Base-by-base conservation (phyloP, 2,329 filamentous ascomycete genomes). In the Lachnellula cervina region DNA sequence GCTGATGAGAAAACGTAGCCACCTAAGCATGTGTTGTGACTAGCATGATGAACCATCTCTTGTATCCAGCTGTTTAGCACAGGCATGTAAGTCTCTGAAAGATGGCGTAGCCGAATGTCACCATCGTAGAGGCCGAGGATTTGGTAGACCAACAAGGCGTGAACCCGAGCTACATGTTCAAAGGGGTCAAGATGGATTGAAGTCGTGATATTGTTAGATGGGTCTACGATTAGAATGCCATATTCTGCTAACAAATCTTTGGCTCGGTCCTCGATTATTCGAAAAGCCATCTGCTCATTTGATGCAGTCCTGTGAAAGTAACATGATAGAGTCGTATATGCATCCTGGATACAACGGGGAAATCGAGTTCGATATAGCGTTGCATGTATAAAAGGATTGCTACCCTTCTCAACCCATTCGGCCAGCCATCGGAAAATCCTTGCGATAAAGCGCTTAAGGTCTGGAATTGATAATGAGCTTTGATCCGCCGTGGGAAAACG, bases 311-410 rank as follows among this genome's bases (percentile, higher is more conserved):
- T 67, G 44, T 61, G 48, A 0, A 58, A 21, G 51, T 70, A 70
- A 5, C 61, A 59, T 0, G 66, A 52, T 19, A 69, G 52, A 14
- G 62, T 55, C 11, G 65, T 63, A 56, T 64, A 70, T n/a, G 64
- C 67, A 49, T 69, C 67, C 51, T 69, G 64, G 0, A 70, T 49
- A 19, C 61, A 64, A 13, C 45, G 38, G 1, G 68, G 68, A 19
- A 69, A 55, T 5, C 56, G 55, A 5, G 57, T 57, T 3, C 63
- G 57, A 42, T 69, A 70, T 1, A 71, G 62, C 1, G 57, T 54
- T 2, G 57, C 46, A 48, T 71, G 69, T 43, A 70, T 66, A 16
- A 71, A 64, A 1, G 65, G 65, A 42, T 62, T 64, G 25, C 64
- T 64, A 16, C 58, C 62, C 42, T 61, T 57, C 19, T 54, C 35